Base-by-base conservation (phyloP, 2,329 filamentous ascomycete species). In the Talaromyces islandicus region DNA sequence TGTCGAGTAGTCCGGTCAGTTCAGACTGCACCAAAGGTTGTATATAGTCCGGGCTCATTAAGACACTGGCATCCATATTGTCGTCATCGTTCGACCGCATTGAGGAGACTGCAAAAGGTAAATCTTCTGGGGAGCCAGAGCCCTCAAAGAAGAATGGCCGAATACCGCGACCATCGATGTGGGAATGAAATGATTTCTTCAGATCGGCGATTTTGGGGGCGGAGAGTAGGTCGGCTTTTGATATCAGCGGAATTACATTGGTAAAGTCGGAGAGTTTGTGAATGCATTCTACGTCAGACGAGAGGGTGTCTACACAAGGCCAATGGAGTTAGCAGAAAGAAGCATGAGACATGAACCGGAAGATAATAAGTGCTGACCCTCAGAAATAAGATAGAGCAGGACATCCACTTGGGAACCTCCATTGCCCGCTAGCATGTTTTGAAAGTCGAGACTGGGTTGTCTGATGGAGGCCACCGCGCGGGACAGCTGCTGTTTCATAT, bases 1-100 rank as follows among this genome's bases (percentile, higher is more conserved):
- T 84, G 9, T 85, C 79, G n/a, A 96, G 83, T 1, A 97, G 79
- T 9, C 77, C 73, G 5, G 74, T 69, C 2, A 97, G 83, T 60
- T 97, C 92, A 9, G 91, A 94, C 0, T 84, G 75, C 3, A 90
- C 76, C 4, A 97, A 80, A 0, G 93, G 93, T 63, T 91, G 88
- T 14, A 94, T 80, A 70, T 97, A 97, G 68, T 94, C 90, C 0
- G 92, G 88, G 59, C 88, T 92, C 93, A 97, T 97, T 19, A 97
- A 82, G 0, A 96, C 80, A 68, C 91, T 96, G 19, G 92, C 93
- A 71, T 97, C 93, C 88, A 97, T 95, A 50, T 83, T 86, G 43
- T 96, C 91, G 62, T 86, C 78, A 67, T 97, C 91, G 24, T 84
- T 83, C 1, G 83, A 85, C 25, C 84, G 80, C 12, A 84, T 84